Percentiles rank a stretch among this genome's conserved stretches.
phyloP scores from a whole-genome alignment of 2,329 filamentous ascomycete species.

The Podosphaera leucotricha region DNA sequence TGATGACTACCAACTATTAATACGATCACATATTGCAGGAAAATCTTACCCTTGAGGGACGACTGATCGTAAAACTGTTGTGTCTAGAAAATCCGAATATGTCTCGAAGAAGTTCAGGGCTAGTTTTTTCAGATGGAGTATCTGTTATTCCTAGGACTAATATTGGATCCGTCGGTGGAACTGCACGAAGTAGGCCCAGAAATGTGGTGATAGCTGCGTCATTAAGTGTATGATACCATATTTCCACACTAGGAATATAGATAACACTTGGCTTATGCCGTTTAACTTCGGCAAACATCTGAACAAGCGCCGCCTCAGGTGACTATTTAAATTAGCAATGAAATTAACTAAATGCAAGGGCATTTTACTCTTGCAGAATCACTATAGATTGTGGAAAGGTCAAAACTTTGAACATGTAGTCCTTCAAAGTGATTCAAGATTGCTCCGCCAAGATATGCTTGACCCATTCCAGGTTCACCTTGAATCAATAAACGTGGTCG shows the following conservation, averaged over 20 bases:
- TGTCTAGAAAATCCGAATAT: constrained; percentile 69
- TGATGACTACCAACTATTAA: constrained; percentile 20
- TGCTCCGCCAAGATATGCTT: constrained; percentile 67
- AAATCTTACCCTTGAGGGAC: constrained; percentile 36
- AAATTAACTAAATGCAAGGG: neutral
- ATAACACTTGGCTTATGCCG: constrained; percentile 91
- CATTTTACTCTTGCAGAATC: constrained; percentile 46
- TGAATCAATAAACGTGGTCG: constrained; percentile 66
- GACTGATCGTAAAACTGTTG: constrained; percentile 47
- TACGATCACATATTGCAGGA: neutral
- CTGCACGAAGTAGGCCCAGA: constrained; percentile 52
- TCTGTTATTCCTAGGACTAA: constrained; percentile 74
- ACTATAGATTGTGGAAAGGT: constrained; percentile 64
- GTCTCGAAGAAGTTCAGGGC: constrained; percentile 41
- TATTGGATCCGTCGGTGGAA: constrained; percentile 78
- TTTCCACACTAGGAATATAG: constrained; percentile 73
- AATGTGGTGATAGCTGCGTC: constrained; percentile 58
- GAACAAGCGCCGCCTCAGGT: constrained; percentile 63
- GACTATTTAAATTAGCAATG: constrained; percentile 7
- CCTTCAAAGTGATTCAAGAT: constrained; percentile 81
- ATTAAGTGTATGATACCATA: constrained; percentile 47
- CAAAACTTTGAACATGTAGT: constrained; percentile 83
- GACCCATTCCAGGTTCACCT: constrained; percentile 76
- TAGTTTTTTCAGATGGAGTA: constrained; percentile 34
- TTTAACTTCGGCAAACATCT: constrained; percentile 77